These are phyloP conservation scores for Zygosaccharomyces rouxii DNA, from an alignment of 805 yeast genomes.

Conservation along the genomic window DNA sequence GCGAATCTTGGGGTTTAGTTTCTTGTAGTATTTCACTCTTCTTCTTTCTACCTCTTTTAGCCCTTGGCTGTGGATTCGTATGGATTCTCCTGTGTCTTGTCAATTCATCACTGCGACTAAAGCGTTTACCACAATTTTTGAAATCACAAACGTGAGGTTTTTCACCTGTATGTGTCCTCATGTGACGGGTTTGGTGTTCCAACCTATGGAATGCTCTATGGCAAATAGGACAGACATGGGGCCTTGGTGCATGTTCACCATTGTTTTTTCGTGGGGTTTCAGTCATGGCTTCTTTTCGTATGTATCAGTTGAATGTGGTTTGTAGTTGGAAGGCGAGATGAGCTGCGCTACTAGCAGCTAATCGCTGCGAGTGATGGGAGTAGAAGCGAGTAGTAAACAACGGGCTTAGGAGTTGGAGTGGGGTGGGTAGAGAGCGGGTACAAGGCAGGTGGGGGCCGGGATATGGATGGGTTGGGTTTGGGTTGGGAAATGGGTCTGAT, in stretches of 20 bases:
- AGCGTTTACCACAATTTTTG: conserved; percentile 64
- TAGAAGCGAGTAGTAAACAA: no score
- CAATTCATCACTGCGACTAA: conserved; percentile 67
- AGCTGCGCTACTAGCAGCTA: no score
- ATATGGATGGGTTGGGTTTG: no score
- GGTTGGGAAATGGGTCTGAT: no score
- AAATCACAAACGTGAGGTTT: conserved; percentile 74
- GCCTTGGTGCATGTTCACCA: conserved; percentile 40
- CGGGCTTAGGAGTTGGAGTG: no score
- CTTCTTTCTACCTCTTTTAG: conserved; percentile 47
- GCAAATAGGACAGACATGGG: conserved; percentile 72
- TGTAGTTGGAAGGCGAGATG: no score
- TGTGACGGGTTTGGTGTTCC: conserved; percentile 76
- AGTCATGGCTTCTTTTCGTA: background rate
- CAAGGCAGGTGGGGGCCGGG: no score
- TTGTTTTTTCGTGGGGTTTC: conserved; percentile 9
- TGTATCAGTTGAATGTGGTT: background rate
- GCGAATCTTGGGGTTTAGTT: conserved; percentile 1
- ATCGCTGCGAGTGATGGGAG: no score
- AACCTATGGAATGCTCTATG: conserved; percentile 69
- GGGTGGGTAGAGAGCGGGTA: no score
- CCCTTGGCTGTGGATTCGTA: conserved; percentile 64
- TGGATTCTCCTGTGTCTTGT: conserved; percentile 72
- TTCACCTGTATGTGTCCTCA: conserved; percentile 77
- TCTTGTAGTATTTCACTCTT: conserved; percentile 16